These are phyloP conservation scores for Dendrobium chrysotoxum DNA, from an alignment of 106 monocot species.

Conservation along the genomic window DNA sequence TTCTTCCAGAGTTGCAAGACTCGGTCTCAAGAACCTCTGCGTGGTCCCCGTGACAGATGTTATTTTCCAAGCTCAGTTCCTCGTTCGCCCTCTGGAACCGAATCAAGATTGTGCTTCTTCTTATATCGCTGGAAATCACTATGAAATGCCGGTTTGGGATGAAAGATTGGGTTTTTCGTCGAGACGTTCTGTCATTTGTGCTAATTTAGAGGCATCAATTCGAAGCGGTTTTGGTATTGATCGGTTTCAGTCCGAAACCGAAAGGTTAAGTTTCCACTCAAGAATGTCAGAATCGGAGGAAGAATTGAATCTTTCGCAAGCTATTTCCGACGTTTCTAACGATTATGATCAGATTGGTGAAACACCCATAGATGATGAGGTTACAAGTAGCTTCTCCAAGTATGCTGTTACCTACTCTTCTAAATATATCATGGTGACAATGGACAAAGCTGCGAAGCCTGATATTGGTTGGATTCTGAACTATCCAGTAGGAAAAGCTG, in stretches of 20 bases:
- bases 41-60: constrained; percentile 57
- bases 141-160: background rate
- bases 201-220: background rate
- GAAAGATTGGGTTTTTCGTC: background rate
- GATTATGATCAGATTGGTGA: too few species aligned
- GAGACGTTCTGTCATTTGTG: background rate
- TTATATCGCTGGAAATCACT: background rate
- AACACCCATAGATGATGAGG: background rate
- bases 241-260: background rate
- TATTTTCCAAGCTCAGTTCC: constrained; percentile 38
- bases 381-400: constrained; percentile 17
- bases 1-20: constrained; percentile 51
- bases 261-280: background rate
- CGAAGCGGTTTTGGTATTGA: too few species aligned
- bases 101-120: background rate
- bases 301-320: background rate
- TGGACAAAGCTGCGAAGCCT: constrained; percentile 49
- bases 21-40: constrained; percentile 54
- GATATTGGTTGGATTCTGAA: constrained; percentile 33
- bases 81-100: constrained; percentile 35
- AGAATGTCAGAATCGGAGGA: background rate
- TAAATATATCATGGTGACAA: constrained; percentile 22
- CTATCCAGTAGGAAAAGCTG: constrained; percentile 29
- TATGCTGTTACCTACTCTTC: constrained; percentile 27
- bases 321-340: too few species aligned